These are phyloP conservation scores for Mycena crocata DNA, from an alignment of 768 basidiomycete genomes.

Conservation along the genomic window DNA sequence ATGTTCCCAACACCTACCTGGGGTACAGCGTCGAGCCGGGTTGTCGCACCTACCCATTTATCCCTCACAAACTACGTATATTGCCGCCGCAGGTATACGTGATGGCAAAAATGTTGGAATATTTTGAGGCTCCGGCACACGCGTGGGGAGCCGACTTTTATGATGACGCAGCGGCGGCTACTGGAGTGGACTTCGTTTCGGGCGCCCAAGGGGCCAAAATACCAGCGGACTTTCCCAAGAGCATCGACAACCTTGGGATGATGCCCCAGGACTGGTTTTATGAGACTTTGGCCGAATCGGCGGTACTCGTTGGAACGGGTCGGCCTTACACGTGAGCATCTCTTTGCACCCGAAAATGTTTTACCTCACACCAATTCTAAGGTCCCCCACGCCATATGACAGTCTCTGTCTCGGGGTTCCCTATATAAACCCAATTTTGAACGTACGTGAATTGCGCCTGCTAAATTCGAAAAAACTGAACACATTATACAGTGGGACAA, in stretches of 20 bases:
- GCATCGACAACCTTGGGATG: constrained; percentile 6
- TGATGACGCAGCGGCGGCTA: background rate
- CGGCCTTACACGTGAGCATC: background rate
- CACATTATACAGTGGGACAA: constrained; percentile 42
- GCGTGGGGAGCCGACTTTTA: constrained; percentile 18
- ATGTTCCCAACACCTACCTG: constrained; percentile 15
- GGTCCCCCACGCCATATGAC: constrained; percentile 43
- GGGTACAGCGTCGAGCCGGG: constrained; percentile 48
- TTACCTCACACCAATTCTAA: background rate
- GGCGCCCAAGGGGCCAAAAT: background rate
- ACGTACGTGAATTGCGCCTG: background rate
- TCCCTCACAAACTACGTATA: constrained; percentile 40
- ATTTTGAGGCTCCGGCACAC: background rate
- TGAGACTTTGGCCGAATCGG: constrained; percentile 4
- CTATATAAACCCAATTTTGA: constrained; percentile 48
- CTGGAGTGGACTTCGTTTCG: background rate
- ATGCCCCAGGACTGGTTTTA: constrained; percentile 19
- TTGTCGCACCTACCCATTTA: constrained; percentile 37
- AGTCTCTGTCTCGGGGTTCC: constrained; percentile 50
- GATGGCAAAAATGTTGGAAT: constrained; percentile 4
- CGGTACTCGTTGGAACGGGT: constrained; percentile 15
- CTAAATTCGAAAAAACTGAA: background rate
- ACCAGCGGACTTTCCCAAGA: constrained; percentile 11
- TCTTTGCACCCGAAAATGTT: background rate
- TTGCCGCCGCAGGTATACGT: constrained; percentile 2